Percentiles rank a stretch among this genome's conserved stretches.
These are phyloP conservation scores for Citropsis articulata DNA, from an alignment of 345 rosid genomes.

Conservation along the genomic window DNA sequence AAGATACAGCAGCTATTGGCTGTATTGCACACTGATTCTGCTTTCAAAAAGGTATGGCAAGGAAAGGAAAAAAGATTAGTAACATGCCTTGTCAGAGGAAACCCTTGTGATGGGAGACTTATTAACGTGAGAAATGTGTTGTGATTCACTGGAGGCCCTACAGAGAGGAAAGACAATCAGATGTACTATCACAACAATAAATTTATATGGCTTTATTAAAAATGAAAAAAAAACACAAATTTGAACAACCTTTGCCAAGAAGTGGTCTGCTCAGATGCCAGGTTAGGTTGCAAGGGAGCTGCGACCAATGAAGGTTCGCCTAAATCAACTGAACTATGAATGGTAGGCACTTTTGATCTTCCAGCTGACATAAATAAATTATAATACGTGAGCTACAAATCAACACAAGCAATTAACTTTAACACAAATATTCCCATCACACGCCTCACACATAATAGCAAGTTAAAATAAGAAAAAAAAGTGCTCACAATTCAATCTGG, in stretches of 20 bases:
- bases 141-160: constrained; percentile 37
- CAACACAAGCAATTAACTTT: not conserved
- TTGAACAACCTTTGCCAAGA: constrained; percentile 11
- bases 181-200: not conserved
- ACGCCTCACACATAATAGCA: not conserved
- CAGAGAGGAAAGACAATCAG: constrained; percentile 8
- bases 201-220: not conserved
- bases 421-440: not conserved
- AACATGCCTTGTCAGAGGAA: constrained; percentile 65
- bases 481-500: constrained; percentile 52
- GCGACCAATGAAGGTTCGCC: constrained; percentile 20
- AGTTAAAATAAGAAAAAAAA: not conserved
- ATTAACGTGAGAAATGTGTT: constrained; percentile 23
- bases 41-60: not conserved
- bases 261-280: constrained; percentile 15
- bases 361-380: constrained; percentile 39
- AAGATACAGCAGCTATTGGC: not conserved
- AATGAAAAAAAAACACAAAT: not conserved
- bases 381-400: not conserved
- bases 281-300: constrained; percentile 19
- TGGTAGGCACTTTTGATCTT: constrained; percentile 33
- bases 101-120: constrained; percentile 45
- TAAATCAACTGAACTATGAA: constrained; percentile 18
- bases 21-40: not conserved
- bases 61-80: not conserved